Evolutionary conservation across 495 filamentous ascomycete genomes (phyloP).

Genomic region (Hypoxylon rickii): DNA sequence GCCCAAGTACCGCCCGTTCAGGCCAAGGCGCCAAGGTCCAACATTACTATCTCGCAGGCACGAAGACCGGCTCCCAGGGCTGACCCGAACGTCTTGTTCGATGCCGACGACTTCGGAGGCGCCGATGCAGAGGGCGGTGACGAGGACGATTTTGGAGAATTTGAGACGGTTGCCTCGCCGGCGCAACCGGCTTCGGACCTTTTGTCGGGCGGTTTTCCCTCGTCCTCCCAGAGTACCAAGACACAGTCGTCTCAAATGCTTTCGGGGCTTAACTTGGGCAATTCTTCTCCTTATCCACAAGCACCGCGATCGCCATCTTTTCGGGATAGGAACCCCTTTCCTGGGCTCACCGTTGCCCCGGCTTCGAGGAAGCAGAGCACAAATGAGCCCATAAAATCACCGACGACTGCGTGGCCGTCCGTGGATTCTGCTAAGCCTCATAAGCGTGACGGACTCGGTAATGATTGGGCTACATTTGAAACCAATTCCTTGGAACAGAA

Average conservation of each 20-base stretch:
- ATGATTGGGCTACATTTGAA: slow-evolving; percentile 66
- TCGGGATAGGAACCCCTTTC: slow-evolving; percentile 53
- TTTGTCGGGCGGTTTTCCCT: slow-evolving; percentile 15
- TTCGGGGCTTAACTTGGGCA: slow-evolving; percentile 24
- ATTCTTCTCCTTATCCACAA: slow-evolving; percentile 46
- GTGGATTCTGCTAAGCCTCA: slow-evolving; percentile 20
- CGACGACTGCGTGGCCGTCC: slow-evolving; percentile 54
- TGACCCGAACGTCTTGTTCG: slow-evolving; percentile 53
- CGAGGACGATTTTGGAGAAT: slow-evolving; percentile 57
- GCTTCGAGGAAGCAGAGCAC: slow-evolving; percentile 35
- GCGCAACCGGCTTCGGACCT: slow-evolving; percentile 17
- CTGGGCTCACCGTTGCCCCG: slow-evolving; percentile 49
- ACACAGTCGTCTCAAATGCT: slow-evolving; percentile 38
- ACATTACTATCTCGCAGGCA: slow-evolving; percentile 1
- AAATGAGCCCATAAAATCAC: slow-evolving; percentile 41
- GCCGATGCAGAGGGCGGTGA: slow-evolving; percentile 32
- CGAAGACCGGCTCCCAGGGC: slow-evolving; percentile 18
- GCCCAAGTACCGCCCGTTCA: slow-evolving; percentile 2
- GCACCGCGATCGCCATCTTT: slow-evolving; percentile 58
- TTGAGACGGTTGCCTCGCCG: slow-evolving; percentile 45
- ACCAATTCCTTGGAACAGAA: slow-evolving; percentile 46
- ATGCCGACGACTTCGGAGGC: slow-evolving; percentile 53
- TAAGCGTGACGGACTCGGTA: slow-evolving; percentile 43
- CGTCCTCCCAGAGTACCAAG: slow-evolving; percentile 19
- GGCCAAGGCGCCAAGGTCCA: slow-evolving; percentile 6